Conservation (phyloP, 805 yeast genomes). For the Candida coquimbonensis region DNA sequence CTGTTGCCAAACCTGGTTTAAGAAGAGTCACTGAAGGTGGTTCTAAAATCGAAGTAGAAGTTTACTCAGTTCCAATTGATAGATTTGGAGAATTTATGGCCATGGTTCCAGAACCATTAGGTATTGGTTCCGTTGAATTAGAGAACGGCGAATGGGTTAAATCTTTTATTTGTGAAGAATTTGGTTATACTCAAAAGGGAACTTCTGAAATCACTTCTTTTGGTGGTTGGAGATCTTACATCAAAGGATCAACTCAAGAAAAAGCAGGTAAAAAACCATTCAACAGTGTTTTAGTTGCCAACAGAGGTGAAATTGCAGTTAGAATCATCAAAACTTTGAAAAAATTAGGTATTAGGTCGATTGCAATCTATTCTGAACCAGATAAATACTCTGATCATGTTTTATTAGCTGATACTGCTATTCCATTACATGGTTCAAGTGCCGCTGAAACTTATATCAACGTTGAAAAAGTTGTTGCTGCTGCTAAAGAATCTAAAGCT, state of each 20-base stretch:
- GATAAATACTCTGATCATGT: constrained; percentile 90
- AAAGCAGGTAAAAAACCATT: constrained; percentile 47
- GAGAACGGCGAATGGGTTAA: constrained; percentile 78
- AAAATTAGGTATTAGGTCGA: constrained; percentile 67
- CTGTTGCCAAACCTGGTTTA: constrained; percentile 85
- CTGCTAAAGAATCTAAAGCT: constrained; percentile 77
- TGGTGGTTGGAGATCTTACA: constrained; percentile 84
- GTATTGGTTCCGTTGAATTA: constrained; percentile 88
- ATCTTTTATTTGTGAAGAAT: constrained; percentile 91
- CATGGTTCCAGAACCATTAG: constrained; percentile 91
- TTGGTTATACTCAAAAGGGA: constrained; percentile 67
- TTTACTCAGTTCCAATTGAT: constrained; percentile 75
- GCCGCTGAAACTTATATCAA: constrained; percentile 90
- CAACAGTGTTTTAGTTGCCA: constrained; percentile 83
- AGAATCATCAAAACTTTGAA: constrained; percentile 85
- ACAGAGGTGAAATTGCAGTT: constrained; percentile 97
- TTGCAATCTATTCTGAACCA: constrained; percentile 87
- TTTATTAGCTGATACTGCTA: constrained; percentile 69
- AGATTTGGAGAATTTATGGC: constrained; percentile 76
- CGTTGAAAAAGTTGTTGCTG: constrained; percentile 76
- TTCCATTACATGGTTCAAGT: constrained; percentile 71
- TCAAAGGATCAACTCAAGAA: constrained; percentile 27
- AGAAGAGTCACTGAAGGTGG: constrained; percentile 50
- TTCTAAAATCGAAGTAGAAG: constrained; percentile 62
- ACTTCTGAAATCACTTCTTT: constrained; percentile 74